Conservation (phyloP, 306 rosid genomes). For the Glycyrrhiza uralensis region DNA sequence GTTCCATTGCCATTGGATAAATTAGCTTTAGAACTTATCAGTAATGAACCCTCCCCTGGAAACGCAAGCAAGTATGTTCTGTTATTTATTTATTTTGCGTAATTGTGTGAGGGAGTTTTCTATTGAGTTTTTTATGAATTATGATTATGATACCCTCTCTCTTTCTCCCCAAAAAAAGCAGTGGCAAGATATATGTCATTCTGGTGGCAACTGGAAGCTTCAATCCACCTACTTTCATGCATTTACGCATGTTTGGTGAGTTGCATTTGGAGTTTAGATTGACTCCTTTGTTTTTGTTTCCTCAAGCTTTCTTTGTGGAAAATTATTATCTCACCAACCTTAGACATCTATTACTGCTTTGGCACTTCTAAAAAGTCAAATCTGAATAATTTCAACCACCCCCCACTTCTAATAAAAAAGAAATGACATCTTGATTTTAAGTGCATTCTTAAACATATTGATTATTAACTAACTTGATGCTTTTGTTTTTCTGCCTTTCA, state of each 20-base stretch:
- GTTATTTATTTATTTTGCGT: not conserved
- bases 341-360: not conserved
- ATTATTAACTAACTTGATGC: not conserved
- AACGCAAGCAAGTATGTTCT: constrained; percentile 39
- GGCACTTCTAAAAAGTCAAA: not conserved
- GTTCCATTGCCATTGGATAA: constrained; percentile 47
- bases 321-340: not conserved
- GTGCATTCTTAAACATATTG: not conserved
- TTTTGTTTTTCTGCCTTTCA: not conserved
- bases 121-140: not conserved
- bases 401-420: not conserved
- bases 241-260: constrained; percentile 86
- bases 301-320: not conserved
- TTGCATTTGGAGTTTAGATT: constrained; percentile 8
- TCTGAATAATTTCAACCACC: not conserved
- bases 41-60: constrained; percentile 22
- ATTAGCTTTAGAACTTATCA: constrained; percentile 43
- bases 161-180: constrained; percentile 7
- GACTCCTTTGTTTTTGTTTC: not conserved
- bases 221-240: constrained; percentile 96
- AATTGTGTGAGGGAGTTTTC: not conserved
- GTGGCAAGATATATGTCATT: constrained; percentile 56
- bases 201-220: constrained; percentile 86
- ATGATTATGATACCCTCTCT: not conserved
- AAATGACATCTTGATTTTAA: not conserved